These are phyloP conservation scores for Venturia effusa DNA, from an alignment of 2,329 filamentous ascomycete species.

Conservation along the genomic window DNA sequence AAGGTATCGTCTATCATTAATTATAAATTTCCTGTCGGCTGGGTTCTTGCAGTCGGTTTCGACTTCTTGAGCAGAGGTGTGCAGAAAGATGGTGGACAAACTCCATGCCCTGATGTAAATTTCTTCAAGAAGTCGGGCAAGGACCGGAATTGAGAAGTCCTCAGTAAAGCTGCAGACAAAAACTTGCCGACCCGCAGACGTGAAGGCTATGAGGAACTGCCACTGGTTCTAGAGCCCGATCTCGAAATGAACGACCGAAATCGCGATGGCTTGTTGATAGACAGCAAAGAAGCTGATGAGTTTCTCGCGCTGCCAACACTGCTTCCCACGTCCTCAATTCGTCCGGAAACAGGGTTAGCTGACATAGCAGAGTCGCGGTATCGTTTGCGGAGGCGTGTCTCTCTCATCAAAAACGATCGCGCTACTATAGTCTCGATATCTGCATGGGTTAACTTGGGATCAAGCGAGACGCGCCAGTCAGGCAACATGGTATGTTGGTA, in stretches of 20 bases:
- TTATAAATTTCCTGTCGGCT: too few relatives aligned
- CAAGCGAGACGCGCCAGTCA: slow-evolving; percentile 8
- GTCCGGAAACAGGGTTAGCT: too few relatives aligned
- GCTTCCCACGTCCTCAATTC: not conserved
- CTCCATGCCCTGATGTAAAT: too few relatives aligned
- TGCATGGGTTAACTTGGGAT: slow-evolving; percentile 2
- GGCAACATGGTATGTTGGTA: not conserved
- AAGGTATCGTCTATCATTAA: too few relatives aligned
- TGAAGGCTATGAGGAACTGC: not conserved
- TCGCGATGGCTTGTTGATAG: slow-evolving; percentile 2
- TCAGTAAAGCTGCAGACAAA: too few relatives aligned
- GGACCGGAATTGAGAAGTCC: too few relatives aligned
- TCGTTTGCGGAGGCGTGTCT: not conserved
- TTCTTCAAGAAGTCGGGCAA: too few relatives aligned
- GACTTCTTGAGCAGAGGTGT: too few relatives aligned
- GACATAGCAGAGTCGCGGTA: not conserved
- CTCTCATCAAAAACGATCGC: slow-evolving; percentile 6
- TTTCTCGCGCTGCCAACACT: not conserved
- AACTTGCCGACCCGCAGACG: too few relatives aligned
- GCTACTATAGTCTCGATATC: slow-evolving; percentile 7
- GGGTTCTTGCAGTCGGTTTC: too few relatives aligned
- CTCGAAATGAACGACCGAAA: slow-evolving; percentile 1
- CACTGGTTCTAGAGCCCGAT: not conserved
- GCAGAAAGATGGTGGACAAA: too few relatives aligned
- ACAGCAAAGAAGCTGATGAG: not conserved